phyloP scores from a whole-genome alignment of 768 basidiomycete species.

The Leccinum uliginosum region DNA sequence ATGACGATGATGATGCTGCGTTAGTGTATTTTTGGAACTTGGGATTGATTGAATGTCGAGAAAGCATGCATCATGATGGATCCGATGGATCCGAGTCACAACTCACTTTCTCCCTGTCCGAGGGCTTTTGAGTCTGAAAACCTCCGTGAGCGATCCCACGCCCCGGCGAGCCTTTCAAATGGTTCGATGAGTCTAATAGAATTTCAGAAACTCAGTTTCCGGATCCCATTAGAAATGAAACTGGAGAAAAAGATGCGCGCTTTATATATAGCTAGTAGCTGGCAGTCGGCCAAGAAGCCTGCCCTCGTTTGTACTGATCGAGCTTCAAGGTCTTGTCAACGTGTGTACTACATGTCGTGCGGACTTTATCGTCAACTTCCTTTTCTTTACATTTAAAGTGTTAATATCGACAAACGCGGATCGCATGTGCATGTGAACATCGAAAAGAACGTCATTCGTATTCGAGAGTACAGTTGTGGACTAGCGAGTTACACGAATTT shows the following conservation, averaged over 20 bases:
- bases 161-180: neutral
- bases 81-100: neutral
- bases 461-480: neutral
- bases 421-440: neutral
- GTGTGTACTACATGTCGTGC: neutral
- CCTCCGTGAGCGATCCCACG: neutral
- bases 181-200: too few relatives aligned
- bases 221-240: neutral
- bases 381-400: neutral
- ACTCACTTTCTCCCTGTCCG: neutral
- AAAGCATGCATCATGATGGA: neutral
- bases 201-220: neutral
- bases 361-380: neutral
- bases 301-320: neutral
- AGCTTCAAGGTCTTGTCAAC: neutral
- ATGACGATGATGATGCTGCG: neutral
- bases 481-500: neutral
- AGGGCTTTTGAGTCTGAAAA: neutral
- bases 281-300: too few relatives aligned
- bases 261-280: neutral
- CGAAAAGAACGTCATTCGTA: neutral
- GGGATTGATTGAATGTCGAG: neutral
- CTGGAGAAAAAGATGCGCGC: neutral
- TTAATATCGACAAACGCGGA: slow-evolving; percentile 6
- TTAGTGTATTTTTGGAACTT: neutral